Evolutionary conservation across 208 protist genomes (phyloP), one percentile per base, ranked within the genome.

Genomic region (Trypanosoma vivax): DNA sequence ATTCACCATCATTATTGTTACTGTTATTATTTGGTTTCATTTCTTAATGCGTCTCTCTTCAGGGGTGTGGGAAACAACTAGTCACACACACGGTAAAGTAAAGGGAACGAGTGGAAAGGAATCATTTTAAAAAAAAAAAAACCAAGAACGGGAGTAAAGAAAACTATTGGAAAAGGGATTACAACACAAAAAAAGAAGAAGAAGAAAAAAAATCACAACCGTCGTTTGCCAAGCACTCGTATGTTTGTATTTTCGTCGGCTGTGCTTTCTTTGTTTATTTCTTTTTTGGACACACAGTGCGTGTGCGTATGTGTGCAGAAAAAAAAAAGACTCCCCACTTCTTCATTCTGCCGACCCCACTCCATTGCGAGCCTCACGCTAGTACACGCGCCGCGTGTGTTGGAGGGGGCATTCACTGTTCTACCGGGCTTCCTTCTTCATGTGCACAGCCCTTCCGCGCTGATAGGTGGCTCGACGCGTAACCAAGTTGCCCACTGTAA

Each of bases 131-230:
- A 18, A 18, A 55, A 50, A 56, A 7, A 10, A 43, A 13, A 45
- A 18, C 21, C 5, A 53, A 42, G 18, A 5, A 13, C 19, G 9
- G n/a, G 24, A 41, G 25, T 16, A 24, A 10, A 54, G 10, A 23
- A 38, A 7, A 40, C 23, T 41, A 39, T 39, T 40, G 35, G 37
- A 33, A 9, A 55, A 59, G 30, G 16, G 33, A 50, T 37, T 23
- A 60, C 14, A 35, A 6, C 4, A 5, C 3, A 19, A 6, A 52
- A 18, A 19, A 38, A 38, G 18, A 19, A 25, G 21, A 40, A 60
- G 54, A 51, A 60, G 31, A 52, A 47, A 60, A 60, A 25, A 34
- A 7, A 38, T 55, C 19, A 5, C 21, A n/a, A n/a, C n/a, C n/a
- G n/a, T n/a, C n/a, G n/a, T 42, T 35, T 43, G 53, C 27, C 16